Base-by-base conservation (phyloP, 2,329 filamentous ascomycete species). In the Dactylellina haptotyla region DNA sequence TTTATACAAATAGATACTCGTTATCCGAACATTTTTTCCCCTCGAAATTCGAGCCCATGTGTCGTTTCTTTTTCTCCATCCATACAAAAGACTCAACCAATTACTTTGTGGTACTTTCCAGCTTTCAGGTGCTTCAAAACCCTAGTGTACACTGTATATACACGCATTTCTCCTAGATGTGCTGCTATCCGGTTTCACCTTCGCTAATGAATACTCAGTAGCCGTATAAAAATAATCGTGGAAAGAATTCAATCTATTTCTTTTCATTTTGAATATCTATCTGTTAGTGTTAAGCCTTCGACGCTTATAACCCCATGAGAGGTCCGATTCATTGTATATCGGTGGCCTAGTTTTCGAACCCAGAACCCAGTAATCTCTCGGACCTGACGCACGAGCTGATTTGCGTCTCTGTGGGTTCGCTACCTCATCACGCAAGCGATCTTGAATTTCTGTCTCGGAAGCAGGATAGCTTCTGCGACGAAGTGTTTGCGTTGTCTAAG, bases 301-400 rank as follows among this genome's bases (percentile, higher is more conserved):
- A 3, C 32, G 32, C 26, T 59, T 30, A 2, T 10, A 9, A 2
- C 39, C 37, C 20, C 56, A 28, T 1, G 37, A 53, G 1, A 63
- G 26, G 0, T 20, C 10, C 1, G 43, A 18, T 34, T 72, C 59
- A 16, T 61, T 61, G 18, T 72, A 72, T 5, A 59, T 16, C 8
- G 67, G 67, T 10, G 12, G 16, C 32, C 34, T 59, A 1, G 45
- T 53, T 26, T 12, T 59, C 4, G 67, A 72, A 18, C 53, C 67
- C 20, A 72, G 23, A 18, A 65, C 20, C 67, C 67, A 72, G 43
- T 72, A 72, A 39, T 72, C 67, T n/a, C 67, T 26, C 10, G 53
- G 59, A 3, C 67, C 67, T 18, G 67, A 61, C 9, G 12, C 30
- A 4, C 67, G 67, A 16, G 8, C 53, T 2, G 59, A 65, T 12